These are phyloP conservation scores for Tubosaeta brunneosetosa DNA, from an alignment of 768 basidiomycete genomes.

Conservation along the genomic window DNA sequence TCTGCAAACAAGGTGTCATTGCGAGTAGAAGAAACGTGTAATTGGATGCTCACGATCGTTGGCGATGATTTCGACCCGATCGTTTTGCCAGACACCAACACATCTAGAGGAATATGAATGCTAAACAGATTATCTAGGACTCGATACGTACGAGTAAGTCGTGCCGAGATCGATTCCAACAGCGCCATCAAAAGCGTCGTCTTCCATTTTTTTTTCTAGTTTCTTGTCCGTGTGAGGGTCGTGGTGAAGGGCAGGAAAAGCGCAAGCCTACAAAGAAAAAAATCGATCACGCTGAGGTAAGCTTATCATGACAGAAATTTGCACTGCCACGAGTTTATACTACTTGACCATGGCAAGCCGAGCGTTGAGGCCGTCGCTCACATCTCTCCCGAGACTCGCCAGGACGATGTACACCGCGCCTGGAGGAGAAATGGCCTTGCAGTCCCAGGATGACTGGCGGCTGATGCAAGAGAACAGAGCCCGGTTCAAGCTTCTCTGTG, in stretches of 20 bases:
- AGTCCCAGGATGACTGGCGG: conserved; percentile 60
- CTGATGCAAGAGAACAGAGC: conserved; percentile 57
- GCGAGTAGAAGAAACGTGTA: background rate
- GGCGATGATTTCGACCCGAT: conserved; percentile 99
- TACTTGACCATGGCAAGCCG: conserved; percentile 25
- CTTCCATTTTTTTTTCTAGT: conserved; percentile 72
- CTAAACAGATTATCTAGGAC: conserved; percentile 14
- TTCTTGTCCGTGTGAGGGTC: conserved; percentile 30
- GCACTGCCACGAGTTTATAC: conserved; percentile 28
- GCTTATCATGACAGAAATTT: conserved; percentile 24
- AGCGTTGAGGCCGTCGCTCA: conserved; percentile 20
- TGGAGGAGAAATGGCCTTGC: conserved; percentile 31
- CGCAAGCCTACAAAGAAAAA: conserved; percentile 29
- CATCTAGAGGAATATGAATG: conserved; percentile 52
- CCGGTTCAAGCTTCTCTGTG: conserved; percentile 54
- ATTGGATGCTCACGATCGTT: conserved; percentile 72
- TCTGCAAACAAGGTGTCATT: conserved; percentile 41
- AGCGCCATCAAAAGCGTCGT: conserved; percentile 86
- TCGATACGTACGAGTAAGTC: conserved; percentile 79
- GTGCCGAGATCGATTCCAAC: conserved; percentile 97
- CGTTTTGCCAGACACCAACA: conserved; percentile 99
- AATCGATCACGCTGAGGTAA: conserved; percentile 55
- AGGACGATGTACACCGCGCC: conserved; percentile 30
- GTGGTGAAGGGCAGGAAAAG: conserved; percentile 30
- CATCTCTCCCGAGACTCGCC: conserved; percentile 20